phyloP scores from a whole-genome alignment of 139 green algal species.

The Auxenochlorella pyrenoidosa region DNA sequence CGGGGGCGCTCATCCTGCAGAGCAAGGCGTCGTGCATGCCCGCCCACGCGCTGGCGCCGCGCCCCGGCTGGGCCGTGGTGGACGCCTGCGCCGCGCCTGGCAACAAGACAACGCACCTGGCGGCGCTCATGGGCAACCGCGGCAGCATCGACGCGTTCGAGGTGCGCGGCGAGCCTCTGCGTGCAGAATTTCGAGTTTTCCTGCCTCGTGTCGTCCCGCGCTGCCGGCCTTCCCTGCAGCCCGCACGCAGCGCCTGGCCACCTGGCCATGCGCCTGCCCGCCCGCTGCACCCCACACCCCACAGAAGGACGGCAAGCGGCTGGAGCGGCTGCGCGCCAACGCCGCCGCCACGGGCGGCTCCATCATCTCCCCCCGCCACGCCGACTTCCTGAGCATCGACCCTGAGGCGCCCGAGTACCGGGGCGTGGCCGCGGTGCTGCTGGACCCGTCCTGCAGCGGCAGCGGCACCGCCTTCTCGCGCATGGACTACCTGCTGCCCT shows the following conservation, averaged over 20 bases:
- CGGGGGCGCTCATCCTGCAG: constrained; percentile 81
- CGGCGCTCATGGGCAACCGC: constrained; percentile 53
- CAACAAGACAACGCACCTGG: constrained; percentile 99
- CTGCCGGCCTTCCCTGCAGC: too few relatives aligned
- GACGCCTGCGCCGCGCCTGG: constrained; percentile 96
- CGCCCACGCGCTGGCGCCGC: constrained; percentile 82
- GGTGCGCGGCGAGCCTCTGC: neutral
- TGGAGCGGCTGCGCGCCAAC: constrained; percentile 76
- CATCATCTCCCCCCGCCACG: constrained; percentile 47
- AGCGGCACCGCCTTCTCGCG: constrained; percentile 75
- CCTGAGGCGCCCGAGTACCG: constrained; percentile 21
- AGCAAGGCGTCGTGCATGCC: constrained; percentile 91
- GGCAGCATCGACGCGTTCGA: constrained; percentile 90
- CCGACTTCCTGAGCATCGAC: constrained; percentile 88
- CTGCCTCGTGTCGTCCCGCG: too few relatives aligned
- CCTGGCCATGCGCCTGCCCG: too few relatives aligned
- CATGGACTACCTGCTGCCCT: constrained; percentile 86
- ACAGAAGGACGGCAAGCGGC: constrained; percentile 69
- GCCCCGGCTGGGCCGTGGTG: constrained; percentile 81
- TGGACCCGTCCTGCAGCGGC: constrained; percentile 94
- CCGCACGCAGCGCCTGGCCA: too few relatives aligned
- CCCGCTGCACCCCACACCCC: neutral
- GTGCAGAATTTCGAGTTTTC: too few relatives aligned
- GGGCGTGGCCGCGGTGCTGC: constrained; percentile 76
- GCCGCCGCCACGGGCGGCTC: constrained; percentile 62